Percentiles rank a stretch among this genome's conserved stretches.
Conservation (phyloP, 257 asterid genomes). For the Catharanthus roseus region DNA sequence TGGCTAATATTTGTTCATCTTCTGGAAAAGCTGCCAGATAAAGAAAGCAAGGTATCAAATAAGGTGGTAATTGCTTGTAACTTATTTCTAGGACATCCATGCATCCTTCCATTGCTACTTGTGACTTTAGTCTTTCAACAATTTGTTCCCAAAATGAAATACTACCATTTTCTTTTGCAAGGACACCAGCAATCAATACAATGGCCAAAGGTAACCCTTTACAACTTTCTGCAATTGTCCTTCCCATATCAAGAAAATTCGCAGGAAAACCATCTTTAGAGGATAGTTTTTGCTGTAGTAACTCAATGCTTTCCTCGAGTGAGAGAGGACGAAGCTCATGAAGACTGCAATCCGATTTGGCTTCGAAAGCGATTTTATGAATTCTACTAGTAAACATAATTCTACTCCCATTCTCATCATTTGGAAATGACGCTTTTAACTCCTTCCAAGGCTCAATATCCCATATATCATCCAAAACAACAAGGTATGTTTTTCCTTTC, state of each 20-base stretch:
- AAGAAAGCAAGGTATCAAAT: conserved; percentile 17
- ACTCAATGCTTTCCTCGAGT: conserved; percentile 8
- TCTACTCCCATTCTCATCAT: conserved; percentile 7
- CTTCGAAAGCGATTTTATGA: conserved; percentile 1
- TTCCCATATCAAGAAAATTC: background rate
- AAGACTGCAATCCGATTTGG: background rate
- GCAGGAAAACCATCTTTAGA: background rate
- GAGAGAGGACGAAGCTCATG: conserved; percentile 2
- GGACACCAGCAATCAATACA: conserved; percentile 1
- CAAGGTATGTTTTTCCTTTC: background rate
- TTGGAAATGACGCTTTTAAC: conserved; percentile 1
- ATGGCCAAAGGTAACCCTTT: conserved; percentile 10
- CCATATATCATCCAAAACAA: conserved; percentile 22
- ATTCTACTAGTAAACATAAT: conserved; percentile 12
- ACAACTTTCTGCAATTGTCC: background rate
- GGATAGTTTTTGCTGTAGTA: background rate
- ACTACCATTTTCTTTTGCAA: background rate
- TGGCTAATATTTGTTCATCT: background rate
- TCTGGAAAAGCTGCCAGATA: conserved; percentile 13
- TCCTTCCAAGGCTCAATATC: conserved; percentile 13
- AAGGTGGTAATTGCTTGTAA: conserved; percentile 9
- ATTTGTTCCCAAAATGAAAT: background rate
- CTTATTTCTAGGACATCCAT: background rate
- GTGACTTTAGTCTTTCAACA: background rate
- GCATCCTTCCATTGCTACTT: background rate